phyloP scores from a whole-genome alignment of 176 grass and related monocot species.

The Carex cristatella region DNA sequence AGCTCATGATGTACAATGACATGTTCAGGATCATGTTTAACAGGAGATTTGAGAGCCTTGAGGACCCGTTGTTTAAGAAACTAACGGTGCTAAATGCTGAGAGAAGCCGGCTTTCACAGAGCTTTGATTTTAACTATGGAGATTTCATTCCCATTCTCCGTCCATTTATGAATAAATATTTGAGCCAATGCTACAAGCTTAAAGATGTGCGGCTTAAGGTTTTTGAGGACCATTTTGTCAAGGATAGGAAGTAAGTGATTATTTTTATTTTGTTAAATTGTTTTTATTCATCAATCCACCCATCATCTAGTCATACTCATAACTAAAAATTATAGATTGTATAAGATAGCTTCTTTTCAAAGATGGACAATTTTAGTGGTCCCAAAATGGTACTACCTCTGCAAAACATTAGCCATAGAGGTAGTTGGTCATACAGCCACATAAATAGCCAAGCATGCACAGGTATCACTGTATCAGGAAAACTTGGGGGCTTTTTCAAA shows the following conservation, averaged over 20 bases:
- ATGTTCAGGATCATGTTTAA: slow-evolving; percentile 99
- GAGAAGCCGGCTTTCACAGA: slow-evolving; percentile 53
- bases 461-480: not conserved
- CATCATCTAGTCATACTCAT: not conserved
- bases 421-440: not conserved
- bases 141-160: slow-evolving; percentile 44
- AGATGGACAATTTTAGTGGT: not conserved
- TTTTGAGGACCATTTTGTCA: slow-evolving; percentile 76
- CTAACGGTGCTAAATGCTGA: slow-evolving; percentile 77
- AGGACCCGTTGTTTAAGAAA: slow-evolving; percentile 77
- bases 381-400: not conserved
- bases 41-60: slow-evolving; percentile 50
- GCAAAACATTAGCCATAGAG: not conserved
- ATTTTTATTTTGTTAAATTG: not conserved
- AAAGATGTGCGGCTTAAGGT: slow-evolving; percentile 65
- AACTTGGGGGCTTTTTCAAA: not conserved
- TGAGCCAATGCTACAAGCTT: slow-evolving; percentile 52
- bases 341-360: not conserved
- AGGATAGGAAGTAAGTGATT: slow-evolving; percentile 67
- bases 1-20: slow-evolving; percentile 99
- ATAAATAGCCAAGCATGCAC: slow-evolving; percentile 3
- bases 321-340: not conserved
- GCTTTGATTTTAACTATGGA: slow-evolving; percentile 51
- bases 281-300: not conserved
- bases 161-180: slow-evolving; percentile 27